These are phyloP conservation scores for Garcia nutans DNA, from an alignment of 345 rosid genomes.

Conservation along the genomic window DNA sequence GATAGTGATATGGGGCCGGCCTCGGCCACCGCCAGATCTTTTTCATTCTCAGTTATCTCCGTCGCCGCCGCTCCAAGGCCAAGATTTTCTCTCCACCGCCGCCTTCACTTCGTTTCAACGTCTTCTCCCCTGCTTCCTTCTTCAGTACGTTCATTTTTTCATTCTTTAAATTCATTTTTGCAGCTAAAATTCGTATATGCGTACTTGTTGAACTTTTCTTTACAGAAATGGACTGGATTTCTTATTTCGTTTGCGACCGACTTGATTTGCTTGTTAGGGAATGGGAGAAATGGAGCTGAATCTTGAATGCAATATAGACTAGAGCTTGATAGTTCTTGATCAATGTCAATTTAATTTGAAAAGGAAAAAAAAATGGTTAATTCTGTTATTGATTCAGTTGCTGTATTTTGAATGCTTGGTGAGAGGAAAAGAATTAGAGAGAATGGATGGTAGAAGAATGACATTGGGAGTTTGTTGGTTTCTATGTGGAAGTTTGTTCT, in stretches of 20 bases:
- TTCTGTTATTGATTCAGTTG: background rate
- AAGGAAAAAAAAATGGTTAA: background rate
- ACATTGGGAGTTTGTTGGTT: background rate
- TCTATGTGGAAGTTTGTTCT: background rate
- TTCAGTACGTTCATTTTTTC: constrained; percentile 20
- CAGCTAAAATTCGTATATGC: background rate
- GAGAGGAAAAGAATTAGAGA: too few relatives aligned
- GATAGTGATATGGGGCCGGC: constrained; percentile 15
- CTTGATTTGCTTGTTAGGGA: background rate
- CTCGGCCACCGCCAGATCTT: background rate
- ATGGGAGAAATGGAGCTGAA: background rate
- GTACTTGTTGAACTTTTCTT: too few relatives aligned
- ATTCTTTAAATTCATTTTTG: background rate
- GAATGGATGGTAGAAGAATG: background rate
- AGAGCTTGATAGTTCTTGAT: too few relatives aligned
- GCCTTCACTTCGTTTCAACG: background rate
- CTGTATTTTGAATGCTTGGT: background rate
- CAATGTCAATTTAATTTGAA: background rate
- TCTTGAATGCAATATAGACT: background rate
- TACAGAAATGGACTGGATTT: background rate
- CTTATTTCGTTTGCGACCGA: background rate
- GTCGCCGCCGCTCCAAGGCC: background rate
- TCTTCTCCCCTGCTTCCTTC: constrained; percentile 11
- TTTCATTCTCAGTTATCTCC: background rate
- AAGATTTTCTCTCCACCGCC: constrained; percentile 6